phyloP scores from a whole-genome alignment of 2,329 filamentous ascomycete genomes.

The Calonectria naviculata region DNA sequence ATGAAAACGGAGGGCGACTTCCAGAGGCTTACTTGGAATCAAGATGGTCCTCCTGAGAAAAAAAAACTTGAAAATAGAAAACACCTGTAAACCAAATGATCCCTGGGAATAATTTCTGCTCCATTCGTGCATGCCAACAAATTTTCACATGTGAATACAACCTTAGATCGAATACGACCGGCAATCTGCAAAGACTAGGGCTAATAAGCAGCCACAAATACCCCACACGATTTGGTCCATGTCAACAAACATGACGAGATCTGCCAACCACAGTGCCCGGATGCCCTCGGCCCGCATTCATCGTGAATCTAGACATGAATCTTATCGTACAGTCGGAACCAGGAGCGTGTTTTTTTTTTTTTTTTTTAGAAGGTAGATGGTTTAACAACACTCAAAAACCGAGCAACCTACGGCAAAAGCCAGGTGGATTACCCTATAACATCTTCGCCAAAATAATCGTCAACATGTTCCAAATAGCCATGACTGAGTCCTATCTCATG shows the following conservation, averaged over 20 bases:
- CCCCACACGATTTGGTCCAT: neutral
- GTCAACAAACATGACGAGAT: neutral
- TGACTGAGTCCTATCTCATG: no score
- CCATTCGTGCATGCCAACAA: no score
- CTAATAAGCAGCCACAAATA: neutral
- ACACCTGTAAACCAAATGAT: neutral
- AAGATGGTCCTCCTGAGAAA: neutral
- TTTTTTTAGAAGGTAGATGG: no score
- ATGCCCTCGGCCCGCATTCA: neutral
- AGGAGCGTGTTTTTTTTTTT: neutral
- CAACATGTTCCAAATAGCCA: no score
- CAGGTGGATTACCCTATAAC: no score
- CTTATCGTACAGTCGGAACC: neutral
- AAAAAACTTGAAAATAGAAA: neutral
- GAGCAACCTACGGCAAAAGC: no score
- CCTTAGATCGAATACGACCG: neutral
- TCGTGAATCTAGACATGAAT: neutral
- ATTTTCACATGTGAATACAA: neutral
- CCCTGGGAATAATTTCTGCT: no score
- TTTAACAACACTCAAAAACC: no score
- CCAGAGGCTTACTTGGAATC: neutral
- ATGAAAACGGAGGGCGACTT: neutral
- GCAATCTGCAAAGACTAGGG: neutral
- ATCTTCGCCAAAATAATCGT: no score
- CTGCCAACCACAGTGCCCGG: constrained; percentile 10